phyloP scores from a whole-genome alignment of 2,329 filamentous ascomycete genomes.

The Teratosphaeria nubilosa region DNA sequence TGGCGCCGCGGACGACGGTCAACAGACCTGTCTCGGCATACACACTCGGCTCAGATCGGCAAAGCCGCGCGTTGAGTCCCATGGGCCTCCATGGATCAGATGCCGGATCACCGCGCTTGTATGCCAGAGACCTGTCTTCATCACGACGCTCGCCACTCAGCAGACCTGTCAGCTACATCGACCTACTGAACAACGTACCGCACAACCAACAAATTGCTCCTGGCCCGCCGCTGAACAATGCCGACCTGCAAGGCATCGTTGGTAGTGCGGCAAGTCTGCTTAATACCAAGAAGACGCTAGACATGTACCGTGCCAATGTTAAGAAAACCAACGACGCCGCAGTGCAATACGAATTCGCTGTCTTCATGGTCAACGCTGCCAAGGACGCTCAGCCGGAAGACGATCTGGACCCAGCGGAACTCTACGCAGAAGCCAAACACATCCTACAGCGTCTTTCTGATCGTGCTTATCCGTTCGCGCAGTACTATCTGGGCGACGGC shows the following conservation, averaged over 20 bases:
- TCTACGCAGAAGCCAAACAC: conserved; percentile 76
- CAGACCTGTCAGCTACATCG: conserved; percentile 50
- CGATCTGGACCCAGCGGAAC: conserved; percentile 41
- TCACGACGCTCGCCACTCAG: conserved; percentile 48
- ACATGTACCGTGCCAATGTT: conserved; percentile 94
- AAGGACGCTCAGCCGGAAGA: conserved; percentile 52
- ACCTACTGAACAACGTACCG: conserved; percentile 52
- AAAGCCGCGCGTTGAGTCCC: conserved; percentile 50
- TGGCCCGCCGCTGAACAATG: conserved; percentile 59
- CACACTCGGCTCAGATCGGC: conserved; percentile 62
- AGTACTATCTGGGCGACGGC: conserved; percentile 94
- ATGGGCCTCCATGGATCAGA: conserved; percentile 30
- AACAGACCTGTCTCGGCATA: conserved; percentile 64
- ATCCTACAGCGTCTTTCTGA: conserved; percentile 82
- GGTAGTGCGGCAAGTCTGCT: conserved; percentile 86
- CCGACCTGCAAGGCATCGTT: conserved; percentile 64
- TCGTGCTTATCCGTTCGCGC: conserved; percentile 87
- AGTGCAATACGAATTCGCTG: conserved; percentile 91
- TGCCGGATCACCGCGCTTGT: conserved; percentile 24
- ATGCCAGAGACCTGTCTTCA: conserved; percentile 39
- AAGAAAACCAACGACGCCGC: conserved; percentile 90
- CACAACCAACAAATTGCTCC: conserved; percentile 71
- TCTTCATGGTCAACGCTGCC: conserved; percentile 85
- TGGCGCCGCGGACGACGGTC: conserved; percentile 35
- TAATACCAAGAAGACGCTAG: conserved; percentile 83